Conservation (phyloP, 1,284 basidiomycete genomes). For the Sutorius eximius region DNA sequence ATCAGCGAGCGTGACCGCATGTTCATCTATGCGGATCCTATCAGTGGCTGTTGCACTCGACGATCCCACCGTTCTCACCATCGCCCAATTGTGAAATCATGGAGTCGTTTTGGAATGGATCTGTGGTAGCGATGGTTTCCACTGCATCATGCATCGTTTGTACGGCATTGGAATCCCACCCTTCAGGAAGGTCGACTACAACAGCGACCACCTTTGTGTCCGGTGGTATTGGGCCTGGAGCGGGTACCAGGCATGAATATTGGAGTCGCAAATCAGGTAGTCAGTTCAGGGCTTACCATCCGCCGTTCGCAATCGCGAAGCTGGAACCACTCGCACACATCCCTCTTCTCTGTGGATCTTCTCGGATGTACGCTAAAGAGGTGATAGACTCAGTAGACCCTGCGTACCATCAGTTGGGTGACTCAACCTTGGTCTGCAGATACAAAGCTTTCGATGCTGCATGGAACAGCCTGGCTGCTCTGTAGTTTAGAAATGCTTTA, state of each 20-base stretch:
- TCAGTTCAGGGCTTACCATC: neutral
- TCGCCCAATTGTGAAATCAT: constrained; percentile 6
- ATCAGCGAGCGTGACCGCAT: constrained; percentile 3
- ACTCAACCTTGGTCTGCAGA: constrained; percentile 3
- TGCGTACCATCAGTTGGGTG: neutral
- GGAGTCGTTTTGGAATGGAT: constrained; percentile 10
- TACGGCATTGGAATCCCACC: neutral
- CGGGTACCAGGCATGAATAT: neutral
- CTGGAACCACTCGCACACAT: neutral
- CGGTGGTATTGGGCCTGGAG: neutral
- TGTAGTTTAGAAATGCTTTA: constrained; percentile 4
- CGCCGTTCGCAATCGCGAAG: neutral
- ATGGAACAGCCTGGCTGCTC: constrained; percentile 7
- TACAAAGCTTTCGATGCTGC: constrained; percentile 1
- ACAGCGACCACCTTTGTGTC: neutral
- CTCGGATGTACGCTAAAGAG: constrained; percentile 13
- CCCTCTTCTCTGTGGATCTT: constrained; percentile 1
- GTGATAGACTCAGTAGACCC: neutral
- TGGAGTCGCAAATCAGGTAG: neutral
- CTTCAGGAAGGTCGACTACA: constrained; percentile 1
- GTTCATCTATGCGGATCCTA: constrained; percentile 6
- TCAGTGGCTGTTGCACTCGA: neutral
- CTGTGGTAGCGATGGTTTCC: neutral
- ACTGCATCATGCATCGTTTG: constrained; percentile 4
- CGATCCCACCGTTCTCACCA: constrained; percentile 4